Evolutionary conservation across 306 rosid genomes (phyloP).

Genomic region (Cicer chorassanicum): DNA sequence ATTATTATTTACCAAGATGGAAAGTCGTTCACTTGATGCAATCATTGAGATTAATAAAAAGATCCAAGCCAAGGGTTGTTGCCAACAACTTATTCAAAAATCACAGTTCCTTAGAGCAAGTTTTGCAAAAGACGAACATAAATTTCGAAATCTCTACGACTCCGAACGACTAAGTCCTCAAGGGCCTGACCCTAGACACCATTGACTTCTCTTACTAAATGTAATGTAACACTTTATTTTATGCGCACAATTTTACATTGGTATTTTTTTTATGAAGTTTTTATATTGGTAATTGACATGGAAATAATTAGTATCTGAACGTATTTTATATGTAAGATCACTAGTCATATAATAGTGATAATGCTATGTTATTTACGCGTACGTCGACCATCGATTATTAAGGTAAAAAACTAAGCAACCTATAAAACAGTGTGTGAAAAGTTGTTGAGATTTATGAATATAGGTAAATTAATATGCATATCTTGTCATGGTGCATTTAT

Average conservation of each 20-base stretch:
- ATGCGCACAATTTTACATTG: neutral
- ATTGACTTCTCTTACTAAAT: slow-evolving; percentile 19
- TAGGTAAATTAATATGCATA: too few species aligned
- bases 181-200: slow-evolving; percentile 59
- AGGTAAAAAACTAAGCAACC: too few species aligned
- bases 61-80: neutral
- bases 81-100: slow-evolving; percentile 35
- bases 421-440: too few species aligned
- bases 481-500: too few species aligned
- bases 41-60: slow-evolving; percentile 33
- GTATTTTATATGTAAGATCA: too few species aligned
- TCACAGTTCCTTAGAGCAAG: slow-evolving; percentile 38
- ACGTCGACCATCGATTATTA: too few species aligned
- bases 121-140: slow-evolving; percentile 5
- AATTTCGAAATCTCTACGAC: slow-evolving; percentile 11
- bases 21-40: slow-evolving; percentile 46
- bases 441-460: too few species aligned
- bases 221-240: neutral
- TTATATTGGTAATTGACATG: neutral
- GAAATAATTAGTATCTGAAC: neutral
- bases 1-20: slow-evolving; percentile 33
- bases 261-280: neutral
- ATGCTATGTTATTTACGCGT: neutral
- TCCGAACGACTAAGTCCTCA: slow-evolving; percentile 50
- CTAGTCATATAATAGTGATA: neutral